Base-by-base conservation (phyloP, 768 basidiomycete genomes). In the Omphalotus guepiniiformis region DNA sequence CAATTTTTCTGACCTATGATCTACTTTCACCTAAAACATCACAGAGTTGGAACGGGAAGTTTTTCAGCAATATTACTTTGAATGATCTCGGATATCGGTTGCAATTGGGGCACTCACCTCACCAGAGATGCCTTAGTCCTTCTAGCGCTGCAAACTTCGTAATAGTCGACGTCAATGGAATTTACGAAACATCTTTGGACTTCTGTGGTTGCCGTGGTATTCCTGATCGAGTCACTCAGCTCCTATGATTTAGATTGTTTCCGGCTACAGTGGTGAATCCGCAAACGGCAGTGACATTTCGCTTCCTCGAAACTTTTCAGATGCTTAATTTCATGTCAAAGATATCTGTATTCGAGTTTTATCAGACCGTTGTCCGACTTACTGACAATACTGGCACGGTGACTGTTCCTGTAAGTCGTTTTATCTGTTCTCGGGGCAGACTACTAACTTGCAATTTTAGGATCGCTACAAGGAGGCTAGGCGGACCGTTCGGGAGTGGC, bases 221-320 rank as follows among this genome's bases (percentile, higher is more conserved):
- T 16, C 16, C 29, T 15, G 48, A 52, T 32, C 37, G 30, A 15
- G 13, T 18, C 15, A 9, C 21, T 12, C 51, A 55, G 38, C 37
- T 55, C 7, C 30, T 55, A 3, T 47, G 47, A 3, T 18, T 19
- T 8, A 21, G 26, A 3, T 45, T 48, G 42, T 52, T 49, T 27
- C 54, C 54, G 21, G 54, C 54, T 8, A 55, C 54, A 15, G 18
- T 40, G 4, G n/a, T 22, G 8, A 12, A 18, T 16, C 54, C 54
- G 7, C 40, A 43, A 15, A 52, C 51, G 12, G 48, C 44, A 21
- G 47, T 48, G 22, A 55, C 54, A 0, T 54, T 52, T 19, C 22
- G 30, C 22, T 37, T 39, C 22, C 45, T 51, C 11, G 51, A 59
- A 11, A 27, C 29, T 34, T 59, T 57, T 45, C 56, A 55, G 29